Conservation (phyloP, 225 moss, liverwort and hornwort genomes). For the Polytrichum commune region DNA sequence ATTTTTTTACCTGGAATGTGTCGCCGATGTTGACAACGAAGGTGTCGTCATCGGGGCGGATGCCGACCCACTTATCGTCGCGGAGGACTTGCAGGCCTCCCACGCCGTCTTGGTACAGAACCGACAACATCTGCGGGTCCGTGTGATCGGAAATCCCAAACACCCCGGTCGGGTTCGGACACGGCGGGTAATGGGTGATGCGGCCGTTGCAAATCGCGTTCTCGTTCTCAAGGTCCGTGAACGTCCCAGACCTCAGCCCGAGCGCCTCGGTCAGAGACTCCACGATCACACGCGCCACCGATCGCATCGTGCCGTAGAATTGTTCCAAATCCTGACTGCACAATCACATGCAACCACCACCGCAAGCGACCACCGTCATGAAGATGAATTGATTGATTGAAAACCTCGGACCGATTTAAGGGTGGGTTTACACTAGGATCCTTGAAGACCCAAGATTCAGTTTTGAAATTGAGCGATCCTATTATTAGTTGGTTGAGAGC, state of each 20-base stretch:
- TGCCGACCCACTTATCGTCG: neutral
- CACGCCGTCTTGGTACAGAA: neutral
- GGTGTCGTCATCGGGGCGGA: neutral
- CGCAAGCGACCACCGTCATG: neutral
- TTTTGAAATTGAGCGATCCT: too few relatives aligned
- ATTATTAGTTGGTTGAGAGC: too few relatives aligned
- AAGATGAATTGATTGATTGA: too few relatives aligned
- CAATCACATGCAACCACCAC: neutral
- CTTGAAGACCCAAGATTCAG: too few relatives aligned
- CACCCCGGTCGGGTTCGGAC: neutral
- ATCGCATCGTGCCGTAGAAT: slow-evolving; percentile 34
- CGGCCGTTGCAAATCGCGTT: slow-evolving; percentile 37
- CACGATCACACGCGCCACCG: slow-evolving; percentile 33
- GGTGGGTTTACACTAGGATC: too few relatives aligned
- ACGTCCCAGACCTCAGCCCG: slow-evolving; percentile 26
- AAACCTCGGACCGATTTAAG: neutral
- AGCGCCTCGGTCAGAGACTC: slow-evolving; percentile 40
- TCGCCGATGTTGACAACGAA: neutral
- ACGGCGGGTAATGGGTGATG: slow-evolving; percentile 8
- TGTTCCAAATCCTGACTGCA: slow-evolving; percentile 27
- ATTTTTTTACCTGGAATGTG: neutral
- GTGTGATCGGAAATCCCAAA: neutral
- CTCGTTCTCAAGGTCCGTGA: slow-evolving; percentile 23
- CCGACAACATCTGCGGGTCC: neutral
- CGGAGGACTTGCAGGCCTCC: neutral